Percentiles rank a stretch among this genome's conserved stretches.
phyloP scores from a whole-genome alignment of 148 eudicot species.

The Diospyros kaki region DNA sequence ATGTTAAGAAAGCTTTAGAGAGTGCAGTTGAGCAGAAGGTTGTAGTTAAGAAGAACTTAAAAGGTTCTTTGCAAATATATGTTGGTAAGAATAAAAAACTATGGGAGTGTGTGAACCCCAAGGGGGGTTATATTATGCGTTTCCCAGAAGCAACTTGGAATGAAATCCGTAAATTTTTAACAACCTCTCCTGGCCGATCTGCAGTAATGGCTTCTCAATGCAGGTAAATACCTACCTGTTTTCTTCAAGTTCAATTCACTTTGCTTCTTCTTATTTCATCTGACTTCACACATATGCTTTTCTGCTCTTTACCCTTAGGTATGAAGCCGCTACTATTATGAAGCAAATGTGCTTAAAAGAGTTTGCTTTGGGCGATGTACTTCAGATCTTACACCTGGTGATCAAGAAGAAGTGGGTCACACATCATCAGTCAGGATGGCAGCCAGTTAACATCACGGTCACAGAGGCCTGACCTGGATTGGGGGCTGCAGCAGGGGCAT shows the following conservation, averaged over 20 bases:
- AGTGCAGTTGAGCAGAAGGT: slow-evolving; percentile 70
- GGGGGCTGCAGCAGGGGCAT: slow-evolving; percentile 31
- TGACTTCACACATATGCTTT: slow-evolving; percentile 7
- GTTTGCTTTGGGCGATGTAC: slow-evolving; percentile 59
- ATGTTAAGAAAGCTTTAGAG: slow-evolving; percentile 67
- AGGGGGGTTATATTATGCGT: slow-evolving; percentile 49
- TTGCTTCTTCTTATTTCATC: background rate
- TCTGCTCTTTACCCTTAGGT: slow-evolving; percentile 34
- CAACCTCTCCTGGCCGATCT: slow-evolving; percentile 58
- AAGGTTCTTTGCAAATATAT: slow-evolving; percentile 53
- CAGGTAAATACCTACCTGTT: slow-evolving; percentile 42
- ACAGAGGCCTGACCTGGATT: slow-evolving; percentile 36
- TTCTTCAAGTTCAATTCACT: background rate
- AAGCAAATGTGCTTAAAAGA: slow-evolving; percentile 63
- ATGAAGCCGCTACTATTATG: slow-evolving; percentile 76
- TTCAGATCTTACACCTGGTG: slow-evolving; percentile 65
- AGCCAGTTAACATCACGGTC: slow-evolving; percentile 57
- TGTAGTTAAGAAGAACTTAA: slow-evolving; percentile 47
- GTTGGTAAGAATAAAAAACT: slow-evolving; percentile 66
- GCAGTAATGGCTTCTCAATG: slow-evolving; percentile 52
- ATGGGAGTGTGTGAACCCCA: slow-evolving; percentile 71
- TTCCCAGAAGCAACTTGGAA: slow-evolving; percentile 65
- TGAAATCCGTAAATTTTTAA: slow-evolving; percentile 54
- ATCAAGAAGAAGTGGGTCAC: slow-evolving; percentile 65
- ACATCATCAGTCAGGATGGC: slow-evolving; percentile 76